Percentiles rank a stretch among this genome's conserved stretches.
phyloP scores from a whole-genome alignment of 306 rosid genomes.

The Phaseolus lunatus region DNA sequence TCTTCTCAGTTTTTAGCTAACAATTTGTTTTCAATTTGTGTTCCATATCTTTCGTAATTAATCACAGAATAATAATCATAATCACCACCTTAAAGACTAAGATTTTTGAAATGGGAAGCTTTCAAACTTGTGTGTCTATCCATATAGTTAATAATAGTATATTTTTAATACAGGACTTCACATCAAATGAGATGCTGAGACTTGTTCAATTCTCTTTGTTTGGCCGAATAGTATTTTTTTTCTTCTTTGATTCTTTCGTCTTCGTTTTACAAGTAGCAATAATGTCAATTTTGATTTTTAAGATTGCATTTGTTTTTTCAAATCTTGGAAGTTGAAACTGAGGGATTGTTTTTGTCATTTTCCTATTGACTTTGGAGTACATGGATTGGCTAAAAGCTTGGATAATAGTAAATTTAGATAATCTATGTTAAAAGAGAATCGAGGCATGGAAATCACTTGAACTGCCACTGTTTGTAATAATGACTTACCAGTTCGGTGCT shows the following conservation, averaged over 20 bases:
- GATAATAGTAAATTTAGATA: not conserved
- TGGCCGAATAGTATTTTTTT: no score
- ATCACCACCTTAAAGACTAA: not conserved
- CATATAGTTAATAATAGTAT: no score
- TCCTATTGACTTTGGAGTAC: not conserved
- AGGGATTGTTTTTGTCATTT: slow-evolving; percentile 17
- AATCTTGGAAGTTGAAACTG: slow-evolving; percentile 17
- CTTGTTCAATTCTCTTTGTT: slow-evolving; percentile 31
- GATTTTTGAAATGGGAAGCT: not conserved
- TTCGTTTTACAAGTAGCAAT: slow-evolving; percentile 17
- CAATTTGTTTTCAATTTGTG: slow-evolving; percentile 12
- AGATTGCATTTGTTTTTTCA: not conserved
- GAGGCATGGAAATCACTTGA: slow-evolving; percentile 29
- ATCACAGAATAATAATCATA: not conserved
- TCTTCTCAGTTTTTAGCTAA: not conserved
- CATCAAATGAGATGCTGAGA: not conserved
- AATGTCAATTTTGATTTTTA: not conserved
- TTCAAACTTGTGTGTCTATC: not conserved
- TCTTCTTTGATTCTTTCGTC: slow-evolving; percentile 31
- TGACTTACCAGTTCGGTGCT: slow-evolving; percentile 14
- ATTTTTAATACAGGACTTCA: not conserved
- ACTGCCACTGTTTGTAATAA: slow-evolving; percentile 1
- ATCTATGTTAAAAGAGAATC: not conserved
- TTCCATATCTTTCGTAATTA: slow-evolving; percentile 33
- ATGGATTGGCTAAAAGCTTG: not conserved